phyloP scores from a whole-genome alignment of 805 yeast genomes.

The Metschnikowia peoriensis region DNA sequence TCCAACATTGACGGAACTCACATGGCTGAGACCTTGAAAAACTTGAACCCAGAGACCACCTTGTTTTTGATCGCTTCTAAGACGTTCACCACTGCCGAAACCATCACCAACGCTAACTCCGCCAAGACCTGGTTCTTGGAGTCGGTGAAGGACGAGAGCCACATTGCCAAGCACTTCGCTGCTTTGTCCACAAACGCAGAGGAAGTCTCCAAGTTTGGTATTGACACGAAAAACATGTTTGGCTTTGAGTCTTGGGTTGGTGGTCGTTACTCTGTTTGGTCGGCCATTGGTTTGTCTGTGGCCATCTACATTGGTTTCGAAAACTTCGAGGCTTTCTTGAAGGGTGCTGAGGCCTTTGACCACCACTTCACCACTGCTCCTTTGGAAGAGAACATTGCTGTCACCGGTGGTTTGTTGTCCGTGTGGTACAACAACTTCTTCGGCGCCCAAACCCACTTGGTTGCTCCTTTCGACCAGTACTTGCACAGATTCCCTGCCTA shows the following conservation, averaged over 20 bases:
- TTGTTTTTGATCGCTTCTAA: conserved; percentile 90
- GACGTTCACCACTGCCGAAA: conserved; percentile 99
- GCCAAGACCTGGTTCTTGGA: conserved; percentile 94
- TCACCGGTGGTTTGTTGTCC: conserved; percentile 86
- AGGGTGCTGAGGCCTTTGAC: conserved; percentile 98
- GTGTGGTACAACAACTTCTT: conserved; percentile 99
- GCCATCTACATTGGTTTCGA: conserved; percentile 95
- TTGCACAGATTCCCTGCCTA: conserved; percentile 99
- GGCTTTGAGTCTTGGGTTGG: conserved; percentile 99
- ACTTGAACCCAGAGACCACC: conserved; percentile 84
- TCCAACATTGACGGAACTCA: conserved; percentile 99
- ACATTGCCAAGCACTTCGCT: conserved; percentile 95
- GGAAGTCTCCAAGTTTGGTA: conserved; percentile 93
- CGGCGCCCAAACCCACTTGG: conserved; percentile 97
- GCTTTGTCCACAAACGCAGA: conserved; percentile 91
- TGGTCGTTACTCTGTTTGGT: conserved; percentile 99
- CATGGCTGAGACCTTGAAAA: conserved; percentile 84
- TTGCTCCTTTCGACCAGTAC: conserved; percentile 98
- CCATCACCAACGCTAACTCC: conserved; percentile 91
- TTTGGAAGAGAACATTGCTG: conserved; percentile 87
- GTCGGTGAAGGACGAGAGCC: conserved; percentile 59
- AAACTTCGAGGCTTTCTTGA: conserved; percentile 85
- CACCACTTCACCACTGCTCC: conserved; percentile 83
- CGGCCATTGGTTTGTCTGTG: conserved; percentile 95
- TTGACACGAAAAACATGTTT: conserved; percentile 97